Evolutionary conservation across 371 early-diverging fungal genomes (phyloP).

Genomic region (Mucor racemosus): DNA sequence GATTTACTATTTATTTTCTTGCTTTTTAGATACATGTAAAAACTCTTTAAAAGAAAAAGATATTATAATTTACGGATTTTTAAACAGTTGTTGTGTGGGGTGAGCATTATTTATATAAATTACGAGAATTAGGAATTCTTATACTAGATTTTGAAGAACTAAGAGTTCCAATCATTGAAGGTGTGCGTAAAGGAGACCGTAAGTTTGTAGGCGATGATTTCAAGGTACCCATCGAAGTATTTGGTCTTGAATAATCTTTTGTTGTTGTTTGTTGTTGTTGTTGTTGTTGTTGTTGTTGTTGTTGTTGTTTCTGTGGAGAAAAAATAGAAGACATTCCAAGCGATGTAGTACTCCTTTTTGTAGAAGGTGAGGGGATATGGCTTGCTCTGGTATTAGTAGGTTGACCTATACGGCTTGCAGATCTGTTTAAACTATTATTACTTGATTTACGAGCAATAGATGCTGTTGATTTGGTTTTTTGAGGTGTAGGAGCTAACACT

Average conservation of each 20-base stretch:
- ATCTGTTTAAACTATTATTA: background rate
- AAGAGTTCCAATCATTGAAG: background rate
- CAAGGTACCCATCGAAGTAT: conserved; percentile 8
- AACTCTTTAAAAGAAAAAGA: no score
- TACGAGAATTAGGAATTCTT: background rate
- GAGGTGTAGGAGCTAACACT: background rate
- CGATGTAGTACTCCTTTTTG: conserved; percentile 21
- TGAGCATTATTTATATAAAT: background rate
- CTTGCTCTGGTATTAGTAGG: conserved; percentile 19
- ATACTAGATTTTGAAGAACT: conserved; percentile 9
- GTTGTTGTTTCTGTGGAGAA: background rate
- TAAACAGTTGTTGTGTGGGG: no score
- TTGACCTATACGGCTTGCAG: conserved; percentile 14
- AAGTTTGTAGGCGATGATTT: conserved; percentile 7
- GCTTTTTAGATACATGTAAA: no score
- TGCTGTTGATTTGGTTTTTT: conserved; percentile 24
- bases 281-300: background rate
- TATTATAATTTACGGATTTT: no score
- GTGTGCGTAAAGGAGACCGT: background rate
- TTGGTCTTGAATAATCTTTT: conserved; percentile 1
- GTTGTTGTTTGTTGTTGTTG: background rate
- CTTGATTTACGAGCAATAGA: background rate
- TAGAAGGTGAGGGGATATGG: conserved; percentile 26
- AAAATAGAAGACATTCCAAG: conserved; percentile 25
- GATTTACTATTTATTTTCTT: no score